These are phyloP conservation scores for Prunus yedoensis DNA, from an alignment of 331 rosid genomes.

Conservation along the genomic window DNA sequence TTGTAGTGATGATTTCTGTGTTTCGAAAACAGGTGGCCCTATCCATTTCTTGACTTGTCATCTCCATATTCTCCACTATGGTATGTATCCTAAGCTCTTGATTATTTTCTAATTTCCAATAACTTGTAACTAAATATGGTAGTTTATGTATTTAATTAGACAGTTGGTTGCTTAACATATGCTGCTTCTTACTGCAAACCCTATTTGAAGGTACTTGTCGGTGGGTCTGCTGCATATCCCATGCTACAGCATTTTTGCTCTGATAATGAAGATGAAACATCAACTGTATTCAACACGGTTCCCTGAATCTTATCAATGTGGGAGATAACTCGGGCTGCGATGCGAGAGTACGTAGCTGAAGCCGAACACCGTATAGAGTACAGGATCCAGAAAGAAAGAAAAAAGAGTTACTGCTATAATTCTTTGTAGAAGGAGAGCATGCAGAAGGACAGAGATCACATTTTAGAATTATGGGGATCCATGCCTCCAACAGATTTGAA, in stretches of 20 bases:
- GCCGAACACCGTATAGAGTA: not conserved
- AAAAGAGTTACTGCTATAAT: constrained; percentile 4
- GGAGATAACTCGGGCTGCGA: constrained; percentile 32
- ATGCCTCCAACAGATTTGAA: constrained; percentile 20
- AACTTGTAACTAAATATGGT: not conserved
- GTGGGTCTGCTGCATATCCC: constrained; percentile 89
- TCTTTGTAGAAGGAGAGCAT: constrained; percentile 20
- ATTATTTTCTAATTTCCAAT: not conserved
- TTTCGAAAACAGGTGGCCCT: constrained; percentile 86
- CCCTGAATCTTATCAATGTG: constrained; percentile 61
- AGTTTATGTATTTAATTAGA: too few relatives aligned
- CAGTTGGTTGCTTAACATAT: too few relatives aligned
- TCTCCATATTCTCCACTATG: constrained; percentile 83
- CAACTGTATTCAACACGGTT: constrained; percentile 48
- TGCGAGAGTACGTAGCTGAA: constrained; percentile 8
- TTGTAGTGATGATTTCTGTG: constrained; percentile 8
- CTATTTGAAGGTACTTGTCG: constrained; percentile 66
- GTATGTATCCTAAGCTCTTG: constrained; percentile 32
- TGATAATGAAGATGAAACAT: constrained; percentile 86
- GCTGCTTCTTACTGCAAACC: constrained; percentile 18
- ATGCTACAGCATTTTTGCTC: constrained; percentile 82
- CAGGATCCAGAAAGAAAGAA: not conserved
- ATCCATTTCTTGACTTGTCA: constrained; percentile 95
- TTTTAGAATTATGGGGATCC: constrained; percentile 16
- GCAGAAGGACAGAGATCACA: constrained; percentile 5